Percentiles rank a stretch among this genome's conserved stretches.
phyloP scores from a whole-genome alignment of 2,329 filamentous ascomycete genomes.

The Phaeosphaeriaceae sp. region DNA sequence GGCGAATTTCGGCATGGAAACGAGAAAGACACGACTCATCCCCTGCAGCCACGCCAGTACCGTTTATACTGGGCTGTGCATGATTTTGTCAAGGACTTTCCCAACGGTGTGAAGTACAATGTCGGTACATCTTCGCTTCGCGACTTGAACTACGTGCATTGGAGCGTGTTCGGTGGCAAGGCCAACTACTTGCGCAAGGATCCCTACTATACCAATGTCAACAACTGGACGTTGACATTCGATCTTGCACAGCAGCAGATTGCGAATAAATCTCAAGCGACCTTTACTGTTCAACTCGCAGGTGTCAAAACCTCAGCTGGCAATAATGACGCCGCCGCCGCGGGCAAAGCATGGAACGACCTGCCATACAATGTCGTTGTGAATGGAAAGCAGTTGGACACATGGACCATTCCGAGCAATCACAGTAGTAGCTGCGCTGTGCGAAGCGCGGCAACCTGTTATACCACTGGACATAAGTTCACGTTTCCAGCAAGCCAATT shows the following conservation, averaged over 20 bases:
- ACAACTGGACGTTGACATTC: conserved; percentile 35
- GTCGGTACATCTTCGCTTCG: conserved; percentile 60
- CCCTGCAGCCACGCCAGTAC: conserved; percentile 62
- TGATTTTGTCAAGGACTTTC: conserved; percentile 67
- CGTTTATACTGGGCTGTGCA: conserved; percentile 68
- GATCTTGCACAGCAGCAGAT: conserved; percentile 45
- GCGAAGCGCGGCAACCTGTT: conserved; percentile 23
- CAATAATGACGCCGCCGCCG: conserved; percentile 6
- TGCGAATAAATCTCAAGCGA: conserved; percentile 53
- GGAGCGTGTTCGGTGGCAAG: conserved; percentile 67
- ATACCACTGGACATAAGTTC: conserved; percentile 23
- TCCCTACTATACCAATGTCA: conserved; percentile 45
- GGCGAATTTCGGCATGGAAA: conserved; percentile 68
- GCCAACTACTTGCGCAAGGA: conserved; percentile 57
- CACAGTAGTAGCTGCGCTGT: conserved; percentile 20
- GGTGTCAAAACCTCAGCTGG: conserved; percentile 64
- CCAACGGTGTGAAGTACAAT: conserved; percentile 63
- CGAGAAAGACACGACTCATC: conserved; percentile 55
- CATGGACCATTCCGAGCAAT: conserved; percentile 58
- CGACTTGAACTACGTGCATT: conserved; percentile 71
- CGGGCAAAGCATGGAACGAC: conserved; percentile 58
- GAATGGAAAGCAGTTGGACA: conserved; percentile 53
- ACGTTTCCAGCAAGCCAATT: conserved; percentile 37
- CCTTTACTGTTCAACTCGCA: conserved; percentile 68
- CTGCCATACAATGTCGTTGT: conserved; percentile 59